These are phyloP conservation scores for Gynandropsis gynandra DNA, from an alignment of 345 rosid genomes.

Conservation along the genomic window DNA sequence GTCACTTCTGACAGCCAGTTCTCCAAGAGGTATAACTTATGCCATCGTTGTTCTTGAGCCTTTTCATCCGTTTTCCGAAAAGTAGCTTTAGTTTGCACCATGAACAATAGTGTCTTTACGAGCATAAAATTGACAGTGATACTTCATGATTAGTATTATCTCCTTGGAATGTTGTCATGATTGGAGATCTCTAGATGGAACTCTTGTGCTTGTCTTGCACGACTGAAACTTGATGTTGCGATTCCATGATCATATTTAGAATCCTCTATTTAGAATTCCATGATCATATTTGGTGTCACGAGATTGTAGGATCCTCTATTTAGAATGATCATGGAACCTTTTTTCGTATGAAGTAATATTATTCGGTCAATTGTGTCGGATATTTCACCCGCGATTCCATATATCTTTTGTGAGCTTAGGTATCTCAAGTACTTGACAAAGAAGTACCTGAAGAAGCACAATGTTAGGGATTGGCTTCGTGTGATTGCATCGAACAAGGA, in stretches of 20 bases:
- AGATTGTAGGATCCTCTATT: too few relatives aligned
- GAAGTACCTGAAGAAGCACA: constrained; percentile 90
- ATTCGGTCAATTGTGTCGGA: neutral
- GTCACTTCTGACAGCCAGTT: constrained; percentile 64
- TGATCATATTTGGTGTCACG: neutral
- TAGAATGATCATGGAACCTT: too few relatives aligned
- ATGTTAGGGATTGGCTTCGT: constrained; percentile 91
- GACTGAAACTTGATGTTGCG: neutral
- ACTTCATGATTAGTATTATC: too few relatives aligned
- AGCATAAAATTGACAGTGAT: too few relatives aligned
- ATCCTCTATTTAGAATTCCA: too few relatives aligned
- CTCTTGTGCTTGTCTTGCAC: neutral
- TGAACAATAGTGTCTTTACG: too few relatives aligned
- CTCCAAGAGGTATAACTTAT: constrained; percentile 90
- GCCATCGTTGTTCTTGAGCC: neutral
- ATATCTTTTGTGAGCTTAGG: constrained; percentile 26
- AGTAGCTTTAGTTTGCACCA: neutral
- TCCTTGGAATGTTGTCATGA: neutral
- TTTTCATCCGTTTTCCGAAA: neutral
- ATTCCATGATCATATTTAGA: too few relatives aligned
- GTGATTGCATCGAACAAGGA: constrained; percentile 87
- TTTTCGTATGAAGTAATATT: neutral
- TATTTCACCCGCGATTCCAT: neutral
- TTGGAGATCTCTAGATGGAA: neutral
- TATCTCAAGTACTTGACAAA: constrained; percentile 85